Percentiles rank a stretch among this genome's conserved stretches.
Conservation (phyloP, 2,329 filamentous ascomycete species). For the Nemania sp. region DNA sequence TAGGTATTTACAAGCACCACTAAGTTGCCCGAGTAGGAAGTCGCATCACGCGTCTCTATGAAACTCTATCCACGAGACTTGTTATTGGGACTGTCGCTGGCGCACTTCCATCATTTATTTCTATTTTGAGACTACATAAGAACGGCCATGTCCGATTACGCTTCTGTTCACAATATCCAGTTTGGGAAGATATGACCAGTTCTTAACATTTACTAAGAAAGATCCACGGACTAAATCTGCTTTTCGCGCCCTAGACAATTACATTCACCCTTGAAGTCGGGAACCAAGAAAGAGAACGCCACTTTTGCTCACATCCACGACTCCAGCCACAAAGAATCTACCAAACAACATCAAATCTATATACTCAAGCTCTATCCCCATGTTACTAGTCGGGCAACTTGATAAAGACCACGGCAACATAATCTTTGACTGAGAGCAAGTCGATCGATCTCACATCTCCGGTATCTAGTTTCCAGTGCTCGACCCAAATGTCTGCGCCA, state of each 20-base stretch:
- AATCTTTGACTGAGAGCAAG: neutral
- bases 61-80: conserved; percentile 49
- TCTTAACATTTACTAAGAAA: neutral
- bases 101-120: conserved; percentile 32
- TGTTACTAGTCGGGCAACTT: neutral
- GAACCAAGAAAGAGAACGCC: neutral
- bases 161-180: neutral
- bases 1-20: neutral
- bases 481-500: conserved; percentile 49
- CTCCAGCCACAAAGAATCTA: neutral
- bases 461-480: neutral
- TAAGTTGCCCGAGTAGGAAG: conserved; percentile 24
- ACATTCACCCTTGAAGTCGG: neutral
- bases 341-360: neutral
- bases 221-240: neutral
- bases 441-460: neutral
- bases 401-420: neutral
- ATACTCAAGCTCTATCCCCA: neutral
- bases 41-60: conserved; percentile 51
- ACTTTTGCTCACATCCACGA: neutral
- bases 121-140: conserved; percentile 30
- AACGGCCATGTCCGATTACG: conserved; percentile 8
- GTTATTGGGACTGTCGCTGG: conserved; percentile 19
- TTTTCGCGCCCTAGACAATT: neutral
- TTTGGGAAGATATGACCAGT: conserved; percentile 7